A percentile compares a stretch with the other conserved stretches of the same genome.
Conservation (phyloP, 2,329 filamentous ascomycete species). For the Paecilomyces sp. region DNA sequence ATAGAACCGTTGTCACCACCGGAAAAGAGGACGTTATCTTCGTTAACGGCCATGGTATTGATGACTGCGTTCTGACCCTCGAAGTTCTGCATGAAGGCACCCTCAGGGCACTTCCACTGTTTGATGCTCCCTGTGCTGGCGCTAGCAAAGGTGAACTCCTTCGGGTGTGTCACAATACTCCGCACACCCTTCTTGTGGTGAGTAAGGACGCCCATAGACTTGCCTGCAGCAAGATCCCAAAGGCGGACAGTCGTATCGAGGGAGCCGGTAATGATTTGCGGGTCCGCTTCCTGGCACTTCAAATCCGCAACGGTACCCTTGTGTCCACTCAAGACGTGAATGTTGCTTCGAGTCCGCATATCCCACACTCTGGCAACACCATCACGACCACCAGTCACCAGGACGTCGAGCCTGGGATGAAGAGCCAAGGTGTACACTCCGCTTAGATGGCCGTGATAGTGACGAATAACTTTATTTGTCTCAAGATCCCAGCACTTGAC, state of each 20-base stretch:
- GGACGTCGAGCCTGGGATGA: conserved; percentile 90
- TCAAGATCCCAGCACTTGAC: conserved; percentile 99
- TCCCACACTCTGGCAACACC: conserved; percentile 96
- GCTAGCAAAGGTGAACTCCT: conserved; percentile 92
- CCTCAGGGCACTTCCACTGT: conserved; percentile 98
- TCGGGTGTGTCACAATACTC: conserved; percentile 74
- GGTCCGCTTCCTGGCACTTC: conserved; percentile 91
- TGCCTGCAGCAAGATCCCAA: conserved; percentile 94
- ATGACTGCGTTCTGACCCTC: conserved; percentile 95
- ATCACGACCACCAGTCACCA: conserved; percentile 90
- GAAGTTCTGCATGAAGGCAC: conserved; percentile 98
- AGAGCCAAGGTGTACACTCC: conserved; percentile 89
- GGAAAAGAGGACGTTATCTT: conserved; percentile 90
- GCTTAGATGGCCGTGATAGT: conserved; percentile 94
- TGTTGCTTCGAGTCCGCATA: conserved; percentile 92
- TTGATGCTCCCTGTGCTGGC: conserved; percentile 92
- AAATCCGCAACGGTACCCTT: conserved; percentile 84
- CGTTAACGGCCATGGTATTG: conserved; percentile 87
- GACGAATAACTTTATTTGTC: conserved; percentile 97
- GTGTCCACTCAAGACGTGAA: conserved; percentile 88
- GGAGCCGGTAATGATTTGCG: conserved; percentile 89
- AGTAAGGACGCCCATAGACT: conserved; percentile 90
- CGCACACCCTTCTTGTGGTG: conserved; percentile 98
- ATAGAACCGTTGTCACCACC: conserved; percentile 95
- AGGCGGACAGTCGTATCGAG: conserved; percentile 85